These are phyloP conservation scores for Tolypocladium ovalisporum DNA, from an alignment of 2,329 filamentous ascomycete genomes.

Conservation along the genomic window DNA sequence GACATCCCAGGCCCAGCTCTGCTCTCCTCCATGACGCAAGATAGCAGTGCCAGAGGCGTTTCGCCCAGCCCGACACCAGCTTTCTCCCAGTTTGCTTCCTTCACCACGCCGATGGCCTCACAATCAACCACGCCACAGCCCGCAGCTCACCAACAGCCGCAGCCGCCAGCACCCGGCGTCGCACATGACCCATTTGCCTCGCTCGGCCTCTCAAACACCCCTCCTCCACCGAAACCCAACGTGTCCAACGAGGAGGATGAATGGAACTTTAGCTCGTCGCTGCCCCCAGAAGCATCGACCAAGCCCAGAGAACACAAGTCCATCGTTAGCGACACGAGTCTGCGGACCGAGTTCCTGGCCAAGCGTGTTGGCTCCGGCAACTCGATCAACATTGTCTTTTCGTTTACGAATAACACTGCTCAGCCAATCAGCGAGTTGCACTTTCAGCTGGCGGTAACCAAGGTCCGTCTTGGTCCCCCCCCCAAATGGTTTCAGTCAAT, in stretches of 20 bases:
- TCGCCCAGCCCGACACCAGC: slow-evolving; percentile 30
- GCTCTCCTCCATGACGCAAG: slow-evolving; percentile 52
- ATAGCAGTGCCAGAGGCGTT: slow-evolving; percentile 43
- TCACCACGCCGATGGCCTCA: slow-evolving; percentile 40
- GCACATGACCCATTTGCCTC: slow-evolving; percentile 42
- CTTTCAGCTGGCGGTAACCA: slow-evolving; percentile 88
- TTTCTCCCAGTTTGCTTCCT: slow-evolving; percentile 45
- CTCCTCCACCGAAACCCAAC: slow-evolving; percentile 13
- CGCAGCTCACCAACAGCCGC: slow-evolving; percentile 33
- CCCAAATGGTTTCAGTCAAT: neutral
- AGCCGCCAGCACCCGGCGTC: slow-evolving; percentile 27
- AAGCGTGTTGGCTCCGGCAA: slow-evolving; percentile 43
- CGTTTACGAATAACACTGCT: slow-evolving; percentile 73
- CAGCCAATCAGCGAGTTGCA: slow-evolving; percentile 69
- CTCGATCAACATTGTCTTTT: slow-evolving; percentile 59
- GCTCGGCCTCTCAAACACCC: slow-evolving; percentile 22
- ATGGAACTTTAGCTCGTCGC: slow-evolving; percentile 83
- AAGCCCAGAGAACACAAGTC: slow-evolving; percentile 53
- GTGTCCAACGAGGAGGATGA: slow-evolving; percentile 64
- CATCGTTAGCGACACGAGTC: slow-evolving; percentile 55
- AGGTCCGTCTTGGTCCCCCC: slow-evolving; percentile 39
- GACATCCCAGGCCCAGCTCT: slow-evolving; percentile 55
- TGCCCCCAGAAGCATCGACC: slow-evolving; percentile 48
- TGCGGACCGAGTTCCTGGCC: slow-evolving; percentile 66
- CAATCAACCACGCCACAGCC: slow-evolving; percentile 44